phyloP scores from a whole-genome alignment of 78 protist genomes.

The Dictyostelium firmibasis region DNA sequence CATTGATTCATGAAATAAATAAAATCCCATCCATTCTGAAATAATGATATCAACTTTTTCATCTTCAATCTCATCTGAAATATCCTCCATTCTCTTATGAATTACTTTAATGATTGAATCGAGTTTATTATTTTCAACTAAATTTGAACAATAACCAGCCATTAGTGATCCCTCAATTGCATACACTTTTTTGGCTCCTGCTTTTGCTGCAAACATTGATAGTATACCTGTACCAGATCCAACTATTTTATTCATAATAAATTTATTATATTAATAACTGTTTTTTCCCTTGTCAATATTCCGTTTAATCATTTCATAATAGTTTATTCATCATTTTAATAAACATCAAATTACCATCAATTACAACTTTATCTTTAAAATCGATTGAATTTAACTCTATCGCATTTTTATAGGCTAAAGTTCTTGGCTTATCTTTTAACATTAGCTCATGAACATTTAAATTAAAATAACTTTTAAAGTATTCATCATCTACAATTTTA shows the following conservation, averaged over 20 bases:
- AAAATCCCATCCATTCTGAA: conserved; percentile 95
- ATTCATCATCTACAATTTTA: conserved; percentile 23
- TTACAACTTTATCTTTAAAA: conserved; percentile 39
- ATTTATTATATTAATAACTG: not conserved
- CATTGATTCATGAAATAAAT: conserved; percentile 89
- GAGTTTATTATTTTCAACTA: conserved; percentile 16
- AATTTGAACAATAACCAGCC: conserved; percentile 4
- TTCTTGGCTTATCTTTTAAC: conserved; percentile 75
- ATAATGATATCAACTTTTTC: conserved; percentile 88
- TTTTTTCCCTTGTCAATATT: too few species aligned
- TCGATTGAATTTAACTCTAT: conserved; percentile 39
- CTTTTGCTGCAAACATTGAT: conserved; percentile 81
- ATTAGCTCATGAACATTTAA: conserved; percentile 72
- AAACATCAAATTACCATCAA: conserved; percentile 26
- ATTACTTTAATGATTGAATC: conserved; percentile 19
- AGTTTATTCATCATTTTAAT: too few species aligned
- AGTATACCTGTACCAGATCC: conserved; percentile 87
- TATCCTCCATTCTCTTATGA: conserved; percentile 57
- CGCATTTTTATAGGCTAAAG: conserved; percentile 56
- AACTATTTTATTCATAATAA: conserved; percentile 8
- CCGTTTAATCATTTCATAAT: too few species aligned
- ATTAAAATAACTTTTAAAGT: conserved; percentile 76
- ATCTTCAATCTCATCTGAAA: conserved; percentile 20
- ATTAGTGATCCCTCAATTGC: conserved; percentile 76
- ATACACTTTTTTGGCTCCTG: conserved; percentile 76